Evolutionary conservation across 306 rosid genomes (phyloP).

Genomic region (Luffa aegyptiaca): DNA sequence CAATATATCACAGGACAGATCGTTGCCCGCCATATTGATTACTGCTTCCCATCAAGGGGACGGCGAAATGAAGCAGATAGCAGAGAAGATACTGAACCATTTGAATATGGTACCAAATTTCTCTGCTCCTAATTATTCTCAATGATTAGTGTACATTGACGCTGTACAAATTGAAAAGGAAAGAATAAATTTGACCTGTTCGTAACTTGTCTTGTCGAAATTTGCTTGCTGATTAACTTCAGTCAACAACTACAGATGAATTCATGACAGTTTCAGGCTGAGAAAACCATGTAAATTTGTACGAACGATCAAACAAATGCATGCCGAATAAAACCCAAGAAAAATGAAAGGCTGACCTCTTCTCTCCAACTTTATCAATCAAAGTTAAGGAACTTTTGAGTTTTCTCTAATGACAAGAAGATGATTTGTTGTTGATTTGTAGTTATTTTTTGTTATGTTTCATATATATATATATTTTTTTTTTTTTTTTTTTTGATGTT

Average conservation of each 20-base stretch:
- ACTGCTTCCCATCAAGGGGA: conserved; percentile 34
- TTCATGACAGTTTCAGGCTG: neutral
- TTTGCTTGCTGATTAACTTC: neutral
- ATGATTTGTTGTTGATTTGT: too few relatives aligned
- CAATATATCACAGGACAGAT: conserved; percentile 26
- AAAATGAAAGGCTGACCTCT: neutral
- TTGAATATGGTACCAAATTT: conserved; percentile 31
- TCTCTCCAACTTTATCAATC: neutral
- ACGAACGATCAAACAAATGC: neutral
- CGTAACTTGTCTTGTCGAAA: neutral
- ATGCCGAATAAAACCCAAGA: neutral
- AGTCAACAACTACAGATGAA: neutral
- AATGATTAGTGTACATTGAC: neutral
- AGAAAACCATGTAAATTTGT: neutral
- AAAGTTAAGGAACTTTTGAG: too few relatives aligned
- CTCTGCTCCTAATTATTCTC: conserved; percentile 1
- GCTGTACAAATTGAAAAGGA: neutral
- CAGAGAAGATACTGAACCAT: conserved; percentile 33
- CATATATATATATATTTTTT: too few relatives aligned
- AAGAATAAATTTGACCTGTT: neutral
- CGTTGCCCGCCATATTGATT: conserved; percentile 27
- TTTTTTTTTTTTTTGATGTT: too few relatives aligned
- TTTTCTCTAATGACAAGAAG: too few relatives aligned
- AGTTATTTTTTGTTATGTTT: too few relatives aligned
- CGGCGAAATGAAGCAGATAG: conserved; percentile 24